Percentiles rank a stretch among this genome's conserved stretches.
Conservation (phyloP, 2,329 filamentous ascomycete species). For the Diaporthe capsici region DNA sequence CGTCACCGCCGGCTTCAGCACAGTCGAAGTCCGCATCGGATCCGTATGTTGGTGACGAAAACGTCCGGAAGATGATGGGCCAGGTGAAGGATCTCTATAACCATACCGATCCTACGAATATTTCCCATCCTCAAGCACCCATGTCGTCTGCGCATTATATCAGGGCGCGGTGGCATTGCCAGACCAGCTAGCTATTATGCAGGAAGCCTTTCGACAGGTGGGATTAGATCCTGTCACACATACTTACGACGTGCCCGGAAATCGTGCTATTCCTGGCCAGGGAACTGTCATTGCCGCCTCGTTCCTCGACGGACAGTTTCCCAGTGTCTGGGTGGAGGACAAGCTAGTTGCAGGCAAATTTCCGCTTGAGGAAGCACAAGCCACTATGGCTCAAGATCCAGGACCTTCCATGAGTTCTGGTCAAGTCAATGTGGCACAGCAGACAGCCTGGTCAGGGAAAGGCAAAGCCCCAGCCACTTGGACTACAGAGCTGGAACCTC, state of each 20-base stretch:
- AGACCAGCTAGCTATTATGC: not conserved
- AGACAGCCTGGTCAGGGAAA: not conserved
- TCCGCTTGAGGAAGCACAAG: not conserved
- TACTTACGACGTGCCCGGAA: not conserved
- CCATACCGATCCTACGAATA: not conserved
- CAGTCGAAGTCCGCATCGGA: too few species aligned
- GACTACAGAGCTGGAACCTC: not conserved
- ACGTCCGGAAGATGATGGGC: too few species aligned
- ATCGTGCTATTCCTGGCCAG: not conserved
- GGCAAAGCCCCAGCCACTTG: not conserved
- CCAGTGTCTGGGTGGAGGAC: not conserved
- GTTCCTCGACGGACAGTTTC: not conserved
- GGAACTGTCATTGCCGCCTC: not conserved
- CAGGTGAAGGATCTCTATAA: not conserved
- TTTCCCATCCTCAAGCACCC: not conserved
- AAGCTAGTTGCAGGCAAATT: not conserved
- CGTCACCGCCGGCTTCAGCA: too few species aligned
- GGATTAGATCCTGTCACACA: not conserved
- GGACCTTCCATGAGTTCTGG: not conserved
- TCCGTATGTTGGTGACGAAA: too few species aligned
- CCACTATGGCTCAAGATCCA: not conserved
- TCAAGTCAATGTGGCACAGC: not conserved
- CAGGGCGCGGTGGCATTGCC: not conserved
- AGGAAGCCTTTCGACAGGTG: not conserved
- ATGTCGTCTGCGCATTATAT: not conserved